These are phyloP conservation scores for Ganoderma lingzhi DNA, from an alignment of 1,284 basidiomycete genomes.

Conservation along the genomic window DNA sequence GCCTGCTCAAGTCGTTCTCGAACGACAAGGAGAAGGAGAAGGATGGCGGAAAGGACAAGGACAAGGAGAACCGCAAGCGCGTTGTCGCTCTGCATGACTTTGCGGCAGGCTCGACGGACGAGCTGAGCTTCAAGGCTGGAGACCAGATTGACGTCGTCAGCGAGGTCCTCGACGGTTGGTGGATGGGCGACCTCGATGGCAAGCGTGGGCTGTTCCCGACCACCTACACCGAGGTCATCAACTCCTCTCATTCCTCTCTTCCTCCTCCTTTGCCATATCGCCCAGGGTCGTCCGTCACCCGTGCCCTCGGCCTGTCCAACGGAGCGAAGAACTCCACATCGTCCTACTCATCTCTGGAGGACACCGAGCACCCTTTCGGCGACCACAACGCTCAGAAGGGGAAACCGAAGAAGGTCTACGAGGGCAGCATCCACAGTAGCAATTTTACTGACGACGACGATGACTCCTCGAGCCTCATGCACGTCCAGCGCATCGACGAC, in stretches of 20 bases:
- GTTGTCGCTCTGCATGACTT: constrained; percentile 82
- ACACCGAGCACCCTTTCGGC: constrained; percentile 49
- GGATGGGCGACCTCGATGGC: constrained; percentile 79
- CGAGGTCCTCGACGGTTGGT: constrained; percentile 87
- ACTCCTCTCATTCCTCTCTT: constrained; percentile 36
- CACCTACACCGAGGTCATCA: constrained; percentile 68
- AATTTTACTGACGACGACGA: constrained; percentile 24
- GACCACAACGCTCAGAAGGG: constrained; percentile 56
- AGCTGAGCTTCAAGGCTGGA: constrained; percentile 76
- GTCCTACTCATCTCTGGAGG: constrained; percentile 31
- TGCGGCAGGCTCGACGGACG: constrained; percentile 69
- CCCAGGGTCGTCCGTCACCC: constrained; percentile 25
- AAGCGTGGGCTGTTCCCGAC: constrained; percentile 81
- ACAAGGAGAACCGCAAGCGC: constrained; percentile 47
- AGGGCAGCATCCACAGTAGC: constrained; percentile 39
- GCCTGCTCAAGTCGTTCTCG: constrained; percentile 58
- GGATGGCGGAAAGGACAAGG: constrained; percentile 11
- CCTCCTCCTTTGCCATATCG: constrained; percentile 42
- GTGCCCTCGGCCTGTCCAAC: constrained; percentile 24
- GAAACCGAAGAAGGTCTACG: constrained; percentile 32
- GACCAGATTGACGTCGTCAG: constrained; percentile 78
- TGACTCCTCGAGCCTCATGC: constrained; percentile 31
- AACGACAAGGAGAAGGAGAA: constrained; percentile 42
- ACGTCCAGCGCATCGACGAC: constrained; percentile 29
- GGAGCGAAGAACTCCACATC: constrained; percentile 22